Evolutionary conservation across 2,329 filamentous ascomycete species (phyloP).

Genomic region (Xylariaceae sp.): DNA sequence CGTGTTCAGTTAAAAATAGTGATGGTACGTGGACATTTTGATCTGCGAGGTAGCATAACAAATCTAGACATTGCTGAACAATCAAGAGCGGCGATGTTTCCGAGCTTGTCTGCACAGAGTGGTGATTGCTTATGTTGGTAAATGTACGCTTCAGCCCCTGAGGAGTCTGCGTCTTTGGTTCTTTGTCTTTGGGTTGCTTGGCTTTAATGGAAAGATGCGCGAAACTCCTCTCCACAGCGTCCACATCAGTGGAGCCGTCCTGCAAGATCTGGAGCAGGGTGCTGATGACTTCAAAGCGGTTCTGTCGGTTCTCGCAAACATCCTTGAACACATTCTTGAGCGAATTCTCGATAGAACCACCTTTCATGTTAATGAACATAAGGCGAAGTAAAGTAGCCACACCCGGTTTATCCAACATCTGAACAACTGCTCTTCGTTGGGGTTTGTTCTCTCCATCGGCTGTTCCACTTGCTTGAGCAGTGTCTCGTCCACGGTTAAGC

Average conservation of each 20-base stretch:
- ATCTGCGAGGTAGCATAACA: slow-evolving; percentile 81
- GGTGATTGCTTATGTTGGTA: slow-evolving; percentile 59
- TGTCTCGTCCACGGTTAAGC: slow-evolving; percentile 34
- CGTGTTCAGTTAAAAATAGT: slow-evolving; percentile 94
- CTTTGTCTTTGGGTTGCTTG: slow-evolving; percentile 74
- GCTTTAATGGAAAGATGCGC: slow-evolving; percentile 90
- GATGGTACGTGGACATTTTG: slow-evolving; percentile 87
- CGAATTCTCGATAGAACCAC: slow-evolving; percentile 81
- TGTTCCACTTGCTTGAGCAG: slow-evolving; percentile 34
- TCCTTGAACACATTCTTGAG: slow-evolving; percentile 88
- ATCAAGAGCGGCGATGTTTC: slow-evolving; percentile 94
- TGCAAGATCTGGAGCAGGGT: slow-evolving; percentile 92
- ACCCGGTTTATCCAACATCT: slow-evolving; percentile 96
- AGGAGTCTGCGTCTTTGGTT: slow-evolving; percentile 75
- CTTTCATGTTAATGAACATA: slow-evolving; percentile 91
- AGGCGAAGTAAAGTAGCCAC: slow-evolving; percentile 95
- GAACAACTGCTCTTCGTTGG: slow-evolving; percentile 81
- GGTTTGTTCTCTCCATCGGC: slow-evolving; percentile 61
- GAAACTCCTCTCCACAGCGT: slow-evolving; percentile 94
- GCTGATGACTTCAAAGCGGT: slow-evolving; percentile 90
- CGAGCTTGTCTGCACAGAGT: slow-evolving; percentile 66
- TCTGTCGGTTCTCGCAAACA: slow-evolving; percentile 96
- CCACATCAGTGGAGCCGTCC: slow-evolving; percentile 91
- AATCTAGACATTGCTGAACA: slow-evolving; percentile 90
- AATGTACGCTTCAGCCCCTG: slow-evolving; percentile 77